Conservation (phyloP, 2,329 filamentous ascomycete species). For the Neofusicoccum sp. region DNA sequence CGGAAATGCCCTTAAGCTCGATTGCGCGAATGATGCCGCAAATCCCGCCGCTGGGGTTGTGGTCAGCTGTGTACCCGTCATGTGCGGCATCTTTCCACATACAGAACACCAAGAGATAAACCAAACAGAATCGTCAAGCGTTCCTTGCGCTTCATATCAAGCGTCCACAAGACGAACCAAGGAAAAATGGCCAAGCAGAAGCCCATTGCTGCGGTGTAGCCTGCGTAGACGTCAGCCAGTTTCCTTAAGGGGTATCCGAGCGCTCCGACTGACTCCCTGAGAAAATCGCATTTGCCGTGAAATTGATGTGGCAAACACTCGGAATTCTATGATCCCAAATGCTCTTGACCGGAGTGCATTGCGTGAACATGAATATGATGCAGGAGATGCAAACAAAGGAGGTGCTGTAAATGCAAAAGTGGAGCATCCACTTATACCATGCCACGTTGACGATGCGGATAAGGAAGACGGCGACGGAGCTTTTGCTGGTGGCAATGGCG, state of each 20-base stretch:
- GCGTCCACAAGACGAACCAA: slow-evolving; percentile 30
- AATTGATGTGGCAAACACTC: slow-evolving; percentile 32
- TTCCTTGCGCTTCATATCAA: slow-evolving; percentile 33
- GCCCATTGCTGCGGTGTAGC: slow-evolving; percentile 27
- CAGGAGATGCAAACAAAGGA: slow-evolving; percentile 32
- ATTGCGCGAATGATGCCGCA: slow-evolving; percentile 36
- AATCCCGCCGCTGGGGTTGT: slow-evolving; percentile 29
- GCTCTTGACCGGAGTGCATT: slow-evolving; percentile 32
- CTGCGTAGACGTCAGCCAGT: not conserved
- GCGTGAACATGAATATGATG: slow-evolving; percentile 31
- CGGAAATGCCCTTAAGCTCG: slow-evolving; percentile 32
- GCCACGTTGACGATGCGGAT: slow-evolving; percentile 32
- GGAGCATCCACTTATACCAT: slow-evolving; percentile 34
- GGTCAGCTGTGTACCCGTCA: not conserved
- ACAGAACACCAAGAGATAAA: slow-evolving; percentile 31
- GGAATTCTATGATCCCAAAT: slow-evolving; percentile 33
- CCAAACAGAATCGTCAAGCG: slow-evolving; percentile 36
- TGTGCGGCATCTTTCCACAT: not conserved
- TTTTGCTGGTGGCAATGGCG: slow-evolving; percentile 34
- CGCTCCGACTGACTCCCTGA: not conserved
- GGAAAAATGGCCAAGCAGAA: slow-evolving; percentile 32
- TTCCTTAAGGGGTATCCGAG: no score
- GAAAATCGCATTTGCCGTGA: slow-evolving; percentile 25
- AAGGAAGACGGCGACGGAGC: slow-evolving; percentile 34
- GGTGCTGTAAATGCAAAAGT: slow-evolving; percentile 35